Evolutionary conservation across 768 basidiomycete species (phyloP), one percentile per base, ranked within the genome.

Genomic region (Phylloporus sp.): DNA sequence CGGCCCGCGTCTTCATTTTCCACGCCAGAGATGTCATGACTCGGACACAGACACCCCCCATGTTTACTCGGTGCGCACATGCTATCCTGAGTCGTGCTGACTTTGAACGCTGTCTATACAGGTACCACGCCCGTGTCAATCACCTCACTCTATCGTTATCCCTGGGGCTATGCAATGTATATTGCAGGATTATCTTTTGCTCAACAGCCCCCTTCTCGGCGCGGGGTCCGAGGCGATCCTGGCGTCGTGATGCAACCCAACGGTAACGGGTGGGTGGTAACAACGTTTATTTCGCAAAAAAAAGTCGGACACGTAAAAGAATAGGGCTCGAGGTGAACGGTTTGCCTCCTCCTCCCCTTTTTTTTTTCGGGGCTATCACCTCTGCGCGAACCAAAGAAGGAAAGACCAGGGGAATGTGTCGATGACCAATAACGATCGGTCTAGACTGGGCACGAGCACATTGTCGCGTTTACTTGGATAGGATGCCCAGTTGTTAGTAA

Each of bases 171-270:
- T 26, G 45, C 28, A 40, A 22, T 10, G 39, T 20, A 39, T 7
- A n/a, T 35, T 35, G 34, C 34, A 22, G 23, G 23, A 40, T 40
- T 26, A 42, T 42, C 41, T 16, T 42, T 42, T 24, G 9, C 15
- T 15, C 9, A 27, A 6, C 23, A 23, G 4, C 13, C 47, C 35
- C 18, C 46, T 56, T 54, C 52, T 49, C n/a, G 56, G 66, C 66
- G 66, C 66, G 66, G 68, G 22, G 40, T 66, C 66, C 68, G 66
- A 67, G 66, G 68, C 47, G 47, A 57, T 61, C 66, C 60, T 56
- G 53, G 38, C 53, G 55, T 61, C 54, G 57, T 59, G 52, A 69
- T 65, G 56, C 54, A 60, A 62, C 55, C 50, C 55, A 47, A 53
- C 39, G 56, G 57, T 47, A 49, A 44, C 38, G 20, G 44, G 27